Base-by-base conservation (phyloP, 192 early-diverging fungal genomes). In the Dissophora globulifera region DNA sequence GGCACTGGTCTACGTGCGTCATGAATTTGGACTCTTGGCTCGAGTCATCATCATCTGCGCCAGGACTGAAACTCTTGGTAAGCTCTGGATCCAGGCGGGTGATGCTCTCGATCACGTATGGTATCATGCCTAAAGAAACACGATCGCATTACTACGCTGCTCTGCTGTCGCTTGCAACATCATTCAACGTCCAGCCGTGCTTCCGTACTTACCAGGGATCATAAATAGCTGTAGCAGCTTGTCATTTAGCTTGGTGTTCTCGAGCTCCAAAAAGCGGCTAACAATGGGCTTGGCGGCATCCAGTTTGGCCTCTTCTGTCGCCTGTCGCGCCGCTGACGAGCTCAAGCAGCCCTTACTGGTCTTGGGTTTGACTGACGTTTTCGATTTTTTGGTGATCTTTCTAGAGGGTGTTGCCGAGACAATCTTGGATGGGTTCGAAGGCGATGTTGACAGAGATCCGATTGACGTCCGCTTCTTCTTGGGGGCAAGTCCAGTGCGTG, bases 331-430 rank as follows among this genome's bases (percentile, higher is more conserved):
- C 9, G 63, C 58, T 51, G 62, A 35, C 19, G 57, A 32, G 30
- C 46, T 62, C 53, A 76, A 26, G 1, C 58, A 33, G 19, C 72
- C 72, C 15, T 76, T 76, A 42, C 71, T 75, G 10, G 50, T 41
- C 47, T 76, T 76, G 1, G 72, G 31, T 29, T 76, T 76, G 42
- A 67, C 58, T 0, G 58, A 56, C 9, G 61, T 67, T 56, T 76
- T 76, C 0, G 63, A 76, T 25, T 76, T 76, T 62, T 76, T 76
- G 25, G 64, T 76, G 40, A 76, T 76, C 47, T 76, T 76, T 67
- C 55, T 66, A 10, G 63, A 50, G 12, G 72, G 64, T 7, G 72
- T 76, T 25, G 72, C 72, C 9, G 72, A 76, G 22, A 75, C 48
- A n/a, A 65, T 22, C 43, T 75, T 75, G 3, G 62, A 54, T 1